Evolutionary conservation across 2,329 filamentous ascomycete genomes (phyloP).

Genomic region (Geosmithia morbida): DNA sequence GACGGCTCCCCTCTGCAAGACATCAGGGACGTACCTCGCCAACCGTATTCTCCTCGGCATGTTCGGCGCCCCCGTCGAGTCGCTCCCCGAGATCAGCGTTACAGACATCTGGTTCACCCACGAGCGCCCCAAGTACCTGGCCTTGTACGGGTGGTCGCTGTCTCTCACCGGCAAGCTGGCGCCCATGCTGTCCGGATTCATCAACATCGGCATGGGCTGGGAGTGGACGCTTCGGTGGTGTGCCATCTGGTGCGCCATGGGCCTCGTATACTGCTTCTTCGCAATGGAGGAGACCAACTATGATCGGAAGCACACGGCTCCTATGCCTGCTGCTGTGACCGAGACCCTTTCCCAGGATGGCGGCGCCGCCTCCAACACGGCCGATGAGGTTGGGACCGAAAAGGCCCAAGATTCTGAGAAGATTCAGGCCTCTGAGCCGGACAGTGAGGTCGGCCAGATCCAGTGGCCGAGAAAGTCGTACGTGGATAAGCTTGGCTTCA

Average conservation of each 20-base stretch:
- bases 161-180: slow-evolving; percentile 1
- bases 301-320: not conserved
- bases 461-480: slow-evolving; percentile 4
- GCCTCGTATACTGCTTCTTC: slow-evolving; percentile 28
- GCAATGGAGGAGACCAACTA: slow-evolving; percentile 48
- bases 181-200: slow-evolving; percentile 1
- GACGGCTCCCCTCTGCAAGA: slow-evolving; percentile 11
- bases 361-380: not conserved
- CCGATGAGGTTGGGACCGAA: not conserved
- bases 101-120: slow-evolving; percentile 21
- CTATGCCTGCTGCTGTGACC: slow-evolving; percentile 8
- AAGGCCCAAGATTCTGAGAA: not conserved
- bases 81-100: slow-evolving; percentile 13
- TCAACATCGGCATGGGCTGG: slow-evolving; percentile 9
- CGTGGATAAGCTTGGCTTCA: not conserved
- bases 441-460: not conserved
- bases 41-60: slow-evolving; percentile 13
- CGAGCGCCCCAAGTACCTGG: slow-evolving; percentile 26
- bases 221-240: slow-evolving; percentile 21
- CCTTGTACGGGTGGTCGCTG: slow-evolving; percentile 23
- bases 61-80: slow-evolving; percentile 13
- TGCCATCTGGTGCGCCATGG: slow-evolving; percentile 19
- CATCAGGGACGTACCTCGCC: slow-evolving; percentile 8
- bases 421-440: slow-evolving; percentile 5
- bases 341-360: not conserved